Percentiles rank a stretch among this genome's conserved stretches.
These are phyloP conservation scores for Acacia pycnantha DNA, from an alignment of 331 rosid species.

Conservation along the genomic window DNA sequence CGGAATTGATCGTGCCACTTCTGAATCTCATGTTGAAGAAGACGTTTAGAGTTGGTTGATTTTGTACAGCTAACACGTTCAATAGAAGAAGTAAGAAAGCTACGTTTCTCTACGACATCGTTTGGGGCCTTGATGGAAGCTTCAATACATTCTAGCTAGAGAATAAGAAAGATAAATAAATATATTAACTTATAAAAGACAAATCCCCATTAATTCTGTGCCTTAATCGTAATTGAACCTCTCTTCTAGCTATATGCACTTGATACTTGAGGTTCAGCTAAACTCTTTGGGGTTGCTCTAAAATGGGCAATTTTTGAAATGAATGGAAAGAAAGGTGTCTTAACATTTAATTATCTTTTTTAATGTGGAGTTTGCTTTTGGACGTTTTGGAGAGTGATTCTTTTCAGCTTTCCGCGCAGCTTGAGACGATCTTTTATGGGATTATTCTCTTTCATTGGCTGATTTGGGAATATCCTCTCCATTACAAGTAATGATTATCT, in stretches of 20 bases:
- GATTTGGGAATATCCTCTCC: constrained; percentile 42
- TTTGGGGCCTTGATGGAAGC: neutral
- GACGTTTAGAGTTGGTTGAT: neutral
- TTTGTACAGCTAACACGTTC: constrained; percentile 34
- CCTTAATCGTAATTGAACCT: neutral
- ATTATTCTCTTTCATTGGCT: constrained; percentile 5
- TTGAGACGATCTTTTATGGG: constrained; percentile 14
- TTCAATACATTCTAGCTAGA: neutral
- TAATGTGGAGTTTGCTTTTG: constrained; percentile 31
- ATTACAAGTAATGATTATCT: constrained; percentile 38
- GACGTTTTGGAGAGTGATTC: constrained; percentile 22
- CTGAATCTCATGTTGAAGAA: constrained; percentile 6
- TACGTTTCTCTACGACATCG: neutral
- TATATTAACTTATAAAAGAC: neutral
- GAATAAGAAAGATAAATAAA: neutral
- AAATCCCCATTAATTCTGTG: neutral
- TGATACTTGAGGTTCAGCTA: neutral
- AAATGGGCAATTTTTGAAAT: neutral
- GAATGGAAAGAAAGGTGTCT: neutral
- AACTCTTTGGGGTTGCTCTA: neutral
- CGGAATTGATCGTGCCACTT: constrained; percentile 38
- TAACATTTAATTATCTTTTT: constrained; percentile 19
- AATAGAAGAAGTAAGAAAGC: neutral
- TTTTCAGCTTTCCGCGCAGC: constrained; percentile 33
- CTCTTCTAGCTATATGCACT: neutral